Evolutionary conservation across 176 grass and related monocot species (phyloP).

Genomic region (Carex scoparia): DNA sequence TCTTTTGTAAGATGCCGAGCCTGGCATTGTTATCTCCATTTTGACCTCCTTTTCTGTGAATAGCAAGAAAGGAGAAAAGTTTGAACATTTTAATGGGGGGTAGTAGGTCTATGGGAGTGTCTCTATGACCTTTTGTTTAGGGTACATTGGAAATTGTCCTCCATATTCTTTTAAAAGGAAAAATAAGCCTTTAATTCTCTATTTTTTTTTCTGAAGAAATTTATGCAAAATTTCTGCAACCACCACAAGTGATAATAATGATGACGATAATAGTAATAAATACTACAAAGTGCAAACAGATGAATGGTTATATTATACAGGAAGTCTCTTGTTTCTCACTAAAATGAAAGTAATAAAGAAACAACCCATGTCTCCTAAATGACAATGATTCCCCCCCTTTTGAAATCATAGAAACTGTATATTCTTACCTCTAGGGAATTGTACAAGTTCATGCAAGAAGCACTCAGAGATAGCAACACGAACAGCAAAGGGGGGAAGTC

Average conservation of each 20-base stretch:
- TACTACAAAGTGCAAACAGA: neutral
- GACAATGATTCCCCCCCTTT: neutral
- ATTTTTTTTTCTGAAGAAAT: neutral
- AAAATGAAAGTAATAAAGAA: neutral
- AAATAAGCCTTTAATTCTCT: neutral
- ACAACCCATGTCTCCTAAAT: neutral
- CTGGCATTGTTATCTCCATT: neutral
- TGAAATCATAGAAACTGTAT: slow-evolving; percentile 25
- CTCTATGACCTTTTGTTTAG: neutral
- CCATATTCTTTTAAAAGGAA: neutral
- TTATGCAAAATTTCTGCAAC: neutral
- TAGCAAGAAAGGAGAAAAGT: neutral
- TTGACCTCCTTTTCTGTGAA: neutral
- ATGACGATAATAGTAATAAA: neutral
- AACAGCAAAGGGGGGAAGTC: slow-evolving; percentile 40
- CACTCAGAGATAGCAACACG: slow-evolving; percentile 48
- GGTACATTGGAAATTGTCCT: neutral
- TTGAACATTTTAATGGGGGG: neutral
- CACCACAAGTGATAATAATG: neutral
- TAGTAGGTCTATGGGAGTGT: neutral
- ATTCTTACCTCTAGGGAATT: slow-evolving; percentile 61
- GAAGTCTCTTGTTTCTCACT: neutral
- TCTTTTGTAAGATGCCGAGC: neutral
- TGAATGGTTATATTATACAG: neutral
- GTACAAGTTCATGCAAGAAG: slow-evolving; percentile 61